A percentile compares a stretch with the other conserved stretches of the same genome.
Evolutionary conservation across 2,329 filamentous ascomycete genomes (phyloP).

Genomic region (Neofusicoccum laricinum): DNA sequence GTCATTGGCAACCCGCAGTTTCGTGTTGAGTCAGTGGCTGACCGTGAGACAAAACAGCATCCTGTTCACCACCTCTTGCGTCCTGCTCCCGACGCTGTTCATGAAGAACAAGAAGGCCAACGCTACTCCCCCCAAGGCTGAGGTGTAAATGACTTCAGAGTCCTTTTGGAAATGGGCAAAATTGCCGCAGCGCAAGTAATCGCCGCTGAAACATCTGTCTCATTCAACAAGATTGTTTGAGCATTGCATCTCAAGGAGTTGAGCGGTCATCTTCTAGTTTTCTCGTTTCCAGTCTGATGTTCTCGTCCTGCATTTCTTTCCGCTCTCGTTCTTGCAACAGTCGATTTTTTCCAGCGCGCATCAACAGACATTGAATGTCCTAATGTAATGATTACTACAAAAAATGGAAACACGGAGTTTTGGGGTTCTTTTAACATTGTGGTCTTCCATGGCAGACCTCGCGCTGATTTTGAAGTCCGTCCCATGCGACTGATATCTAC

Average conservation of each 20-base stretch:
- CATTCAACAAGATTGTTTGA: background rate
- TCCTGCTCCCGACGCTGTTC: conserved; percentile 47
- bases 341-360: background rate
- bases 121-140: conserved; percentile 29
- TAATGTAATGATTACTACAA: conserved; percentile 14
- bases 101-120: conserved; percentile 49
- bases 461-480: background rate
- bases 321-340: background rate
- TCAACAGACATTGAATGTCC: background rate
- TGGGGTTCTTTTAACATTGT: background rate
- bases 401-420: background rate
- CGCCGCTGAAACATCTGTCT: background rate
- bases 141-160: background rate
- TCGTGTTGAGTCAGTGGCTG: conserved; percentile 12
- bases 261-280: background rate
- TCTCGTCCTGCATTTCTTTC: background rate
- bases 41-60: conserved; percentile 31
- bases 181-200: background rate
- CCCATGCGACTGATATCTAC: background rate
- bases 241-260: background rate
- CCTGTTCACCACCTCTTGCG: conserved; percentile 44
- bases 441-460: no score
- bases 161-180: no score
- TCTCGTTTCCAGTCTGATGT: background rate
- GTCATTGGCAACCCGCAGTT: conserved; percentile 24